These are phyloP conservation scores for Russula virescens DNA, from an alignment of 768 basidiomycete genomes.

Conservation along the genomic window DNA sequence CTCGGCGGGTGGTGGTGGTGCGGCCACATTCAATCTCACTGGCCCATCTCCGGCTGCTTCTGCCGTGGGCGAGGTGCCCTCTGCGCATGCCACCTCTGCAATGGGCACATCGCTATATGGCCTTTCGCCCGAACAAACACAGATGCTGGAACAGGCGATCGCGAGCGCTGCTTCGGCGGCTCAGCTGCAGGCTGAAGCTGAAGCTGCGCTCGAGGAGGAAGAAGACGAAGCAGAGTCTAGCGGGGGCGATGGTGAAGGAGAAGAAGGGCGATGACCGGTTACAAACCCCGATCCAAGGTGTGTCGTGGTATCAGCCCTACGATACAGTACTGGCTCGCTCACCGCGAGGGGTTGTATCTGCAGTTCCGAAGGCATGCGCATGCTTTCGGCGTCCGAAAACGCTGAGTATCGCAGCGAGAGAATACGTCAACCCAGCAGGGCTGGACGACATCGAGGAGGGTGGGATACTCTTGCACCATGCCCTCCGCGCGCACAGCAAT, in stretches of 20 bases:
- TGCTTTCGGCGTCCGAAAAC: too few species aligned
- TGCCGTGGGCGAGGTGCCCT: slow-evolving; percentile 9
- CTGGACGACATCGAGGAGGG: too few species aligned
- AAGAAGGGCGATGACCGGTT: too few species aligned
- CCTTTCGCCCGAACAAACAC: slow-evolving; percentile 67
- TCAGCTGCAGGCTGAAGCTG: slow-evolving; percentile 73
- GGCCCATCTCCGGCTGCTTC: slow-evolving; percentile 1
- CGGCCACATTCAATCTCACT: slow-evolving; percentile 17
- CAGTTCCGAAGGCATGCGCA: too few species aligned
- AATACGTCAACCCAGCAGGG: too few species aligned
- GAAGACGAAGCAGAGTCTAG: slow-evolving; percentile 42
- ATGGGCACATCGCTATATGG: slow-evolving; percentile 53
- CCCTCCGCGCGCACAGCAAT: too few species aligned
- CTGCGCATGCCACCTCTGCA: not conserved
- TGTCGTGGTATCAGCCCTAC: too few species aligned
- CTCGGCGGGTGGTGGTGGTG: slow-evolving; percentile 9
- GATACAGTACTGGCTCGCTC: too few species aligned
- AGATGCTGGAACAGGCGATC: slow-evolving; percentile 64
- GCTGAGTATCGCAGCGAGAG: too few species aligned
- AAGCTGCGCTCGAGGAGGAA: slow-evolving; percentile 69
- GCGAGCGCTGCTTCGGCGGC: slow-evolving; percentile 69
- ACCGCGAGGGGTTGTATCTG: too few species aligned
- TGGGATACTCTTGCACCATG: too few species aligned
- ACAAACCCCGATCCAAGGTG: too few species aligned
- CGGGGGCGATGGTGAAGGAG: not conserved